Evolutionary conservation across 2,329 filamentous ascomycete species (phyloP).

Genomic region (Monilinia polystroma): DNA sequence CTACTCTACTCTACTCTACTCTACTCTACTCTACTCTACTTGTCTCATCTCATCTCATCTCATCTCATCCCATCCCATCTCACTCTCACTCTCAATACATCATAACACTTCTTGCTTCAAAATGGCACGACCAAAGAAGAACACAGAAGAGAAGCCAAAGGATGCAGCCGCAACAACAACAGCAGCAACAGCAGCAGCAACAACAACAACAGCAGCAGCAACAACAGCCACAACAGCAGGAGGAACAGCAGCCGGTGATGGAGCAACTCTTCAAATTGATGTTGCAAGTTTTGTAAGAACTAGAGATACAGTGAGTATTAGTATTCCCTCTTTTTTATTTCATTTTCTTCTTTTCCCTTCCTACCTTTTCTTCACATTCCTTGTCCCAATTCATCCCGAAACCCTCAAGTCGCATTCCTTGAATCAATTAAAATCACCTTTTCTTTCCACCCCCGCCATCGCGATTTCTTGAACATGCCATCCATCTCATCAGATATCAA

Average conservation of each 20-base stretch:
- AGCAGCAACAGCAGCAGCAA: too few species aligned
- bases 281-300: constrained; percentile 77
- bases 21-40: too few species aligned
- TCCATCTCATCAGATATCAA: not conserved
- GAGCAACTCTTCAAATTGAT: constrained; percentile 50
- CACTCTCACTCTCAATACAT: too few species aligned
- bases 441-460: constrained; percentile 6
- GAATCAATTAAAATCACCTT: too few species aligned
- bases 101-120: constrained; percentile 20
- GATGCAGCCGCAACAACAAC: constrained; percentile 17
- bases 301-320: constrained; percentile 66
- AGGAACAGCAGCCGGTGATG: constrained; percentile 11
- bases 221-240: too few species aligned
- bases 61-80: not conserved
- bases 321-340: constrained; percentile 20
- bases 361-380: not conserved
- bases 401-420: too few species aligned
- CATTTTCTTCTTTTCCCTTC: too few species aligned
- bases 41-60: not conserved
- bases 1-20: too few species aligned
- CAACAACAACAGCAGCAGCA: too few species aligned
- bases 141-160: constrained; percentile 36
- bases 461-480: not conserved
- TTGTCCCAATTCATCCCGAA: constrained; percentile 22
- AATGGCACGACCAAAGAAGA: constrained; percentile 46